phyloP scores from a whole-genome alignment of 2,329 filamentous ascomycete genomes.

The Cladophialophora immunda region DNA sequence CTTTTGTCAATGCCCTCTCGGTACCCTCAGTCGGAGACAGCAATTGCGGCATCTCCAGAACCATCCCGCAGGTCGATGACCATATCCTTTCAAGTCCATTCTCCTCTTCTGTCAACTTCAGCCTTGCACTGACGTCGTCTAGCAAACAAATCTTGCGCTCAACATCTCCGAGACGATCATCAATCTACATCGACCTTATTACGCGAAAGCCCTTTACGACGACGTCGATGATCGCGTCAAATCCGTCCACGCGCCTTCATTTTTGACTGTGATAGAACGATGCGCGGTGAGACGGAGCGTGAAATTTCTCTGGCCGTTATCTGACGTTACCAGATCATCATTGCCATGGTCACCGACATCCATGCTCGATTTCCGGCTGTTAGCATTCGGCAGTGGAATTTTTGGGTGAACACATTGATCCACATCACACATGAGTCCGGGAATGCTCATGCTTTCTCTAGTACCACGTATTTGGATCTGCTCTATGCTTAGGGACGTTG shows the following conservation, averaged over 20 bases:
- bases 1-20: slow-evolving; percentile 29
- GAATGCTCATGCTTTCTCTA: slow-evolving; percentile 1
- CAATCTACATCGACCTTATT: slow-evolving; percentile 29
- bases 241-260: slow-evolving; percentile 22
- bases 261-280: slow-evolving; percentile 25
- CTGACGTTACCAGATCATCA: slow-evolving; percentile 11
- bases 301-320: not conserved
- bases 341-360: slow-evolving; percentile 24
- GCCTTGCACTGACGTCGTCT: slow-evolving; percentile 1
- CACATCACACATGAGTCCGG: not conserved
- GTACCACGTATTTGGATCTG: slow-evolving; percentile 27
- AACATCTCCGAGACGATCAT: slow-evolving; percentile 30
- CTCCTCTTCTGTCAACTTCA: not conserved
- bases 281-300: slow-evolving; percentile 9
- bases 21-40: slow-evolving; percentile 21
- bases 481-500: slow-evolving; percentile 26
- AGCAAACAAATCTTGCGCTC: slow-evolving; percentile 27
- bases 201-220: slow-evolving; percentile 27
- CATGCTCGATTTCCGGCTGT: slow-evolving; percentile 23
- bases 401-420: slow-evolving; percentile 11
- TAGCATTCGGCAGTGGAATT: slow-evolving; percentile 26
- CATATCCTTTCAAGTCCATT: slow-evolving; percentile 22
- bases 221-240: slow-evolving; percentile 12
- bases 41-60: slow-evolving; percentile 26
- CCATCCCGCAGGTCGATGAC: slow-evolving; percentile 27